These are phyloP conservation scores for Aristolochia contorta DNA, from an alignment of 164 flowering plant genomes.

Conservation along the genomic window DNA sequence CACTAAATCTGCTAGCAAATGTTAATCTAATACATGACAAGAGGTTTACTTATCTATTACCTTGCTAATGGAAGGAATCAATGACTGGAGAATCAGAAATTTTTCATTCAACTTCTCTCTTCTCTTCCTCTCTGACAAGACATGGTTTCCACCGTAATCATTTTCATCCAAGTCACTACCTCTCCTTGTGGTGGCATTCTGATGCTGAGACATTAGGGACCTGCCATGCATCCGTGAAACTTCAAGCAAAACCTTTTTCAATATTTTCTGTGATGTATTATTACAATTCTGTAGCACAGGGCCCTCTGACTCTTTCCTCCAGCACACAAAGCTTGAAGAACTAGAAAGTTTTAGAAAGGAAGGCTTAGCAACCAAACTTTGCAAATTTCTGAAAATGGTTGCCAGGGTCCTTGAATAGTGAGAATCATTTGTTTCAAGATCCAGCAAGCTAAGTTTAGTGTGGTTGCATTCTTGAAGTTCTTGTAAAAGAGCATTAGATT, in stretches of 20 bases:
- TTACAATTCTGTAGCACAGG: constrained; percentile 7
- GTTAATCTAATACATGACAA: no score
- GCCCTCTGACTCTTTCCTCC: constrained; percentile 35
- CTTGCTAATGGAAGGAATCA: constrained; percentile 63
- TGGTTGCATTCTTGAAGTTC: constrained; percentile 35
- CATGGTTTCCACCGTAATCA: constrained; percentile 27
- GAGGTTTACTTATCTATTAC: constrained; percentile 19
- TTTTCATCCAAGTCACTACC: constrained; percentile 30
- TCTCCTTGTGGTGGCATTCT: constrained; percentile 14
- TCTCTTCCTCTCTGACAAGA: constrained; percentile 28
- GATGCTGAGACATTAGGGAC: constrained; percentile 22
- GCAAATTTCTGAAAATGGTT: constrained; percentile 34
- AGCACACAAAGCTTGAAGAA: constrained; percentile 46
- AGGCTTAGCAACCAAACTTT: constrained; percentile 21
- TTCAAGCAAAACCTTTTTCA: constrained; percentile 51
- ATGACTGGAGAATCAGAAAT: constrained; percentile 45
- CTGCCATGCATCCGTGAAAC: constrained; percentile 43
- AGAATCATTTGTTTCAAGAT: constrained; percentile 31
- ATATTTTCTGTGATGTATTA: constrained; percentile 32
- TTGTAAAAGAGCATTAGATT: constrained; percentile 13
- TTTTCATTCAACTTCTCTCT: constrained; percentile 42
- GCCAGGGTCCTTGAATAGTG: constrained; percentile 57
- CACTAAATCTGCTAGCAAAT: no score
- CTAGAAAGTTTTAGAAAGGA: constrained; percentile 11
- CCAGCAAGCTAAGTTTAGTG: constrained; percentile 31